Conservation (phyloP, 2,329 filamentous ascomycete species). For the Neonectria magnoliae region DNA sequence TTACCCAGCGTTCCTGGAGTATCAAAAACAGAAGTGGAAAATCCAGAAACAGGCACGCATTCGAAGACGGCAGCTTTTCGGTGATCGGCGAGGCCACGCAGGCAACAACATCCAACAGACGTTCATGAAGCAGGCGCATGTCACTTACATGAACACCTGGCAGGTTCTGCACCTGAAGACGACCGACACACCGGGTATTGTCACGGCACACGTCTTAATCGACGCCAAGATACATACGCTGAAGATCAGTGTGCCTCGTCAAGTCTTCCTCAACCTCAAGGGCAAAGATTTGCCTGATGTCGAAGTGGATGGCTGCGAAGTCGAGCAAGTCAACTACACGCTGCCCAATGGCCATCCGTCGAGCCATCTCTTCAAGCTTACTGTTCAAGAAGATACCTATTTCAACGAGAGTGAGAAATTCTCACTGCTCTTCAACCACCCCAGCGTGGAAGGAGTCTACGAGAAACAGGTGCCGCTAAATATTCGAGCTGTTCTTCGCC, state of each 20-base stretch:
- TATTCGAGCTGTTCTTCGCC: constrained; percentile 84
- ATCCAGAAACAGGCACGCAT: constrained; percentile 91
- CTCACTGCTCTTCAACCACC: constrained; percentile 84
- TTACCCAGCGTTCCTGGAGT: constrained; percentile 87
- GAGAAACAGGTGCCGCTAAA: constrained; percentile 92
- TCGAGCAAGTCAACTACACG: constrained; percentile 93
- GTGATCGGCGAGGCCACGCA: constrained; percentile 72
- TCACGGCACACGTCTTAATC: constrained; percentile 90
- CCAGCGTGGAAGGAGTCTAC: constrained; percentile 96
- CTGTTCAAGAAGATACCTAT: constrained; percentile 88
- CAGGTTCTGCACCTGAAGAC: constrained; percentile 88
- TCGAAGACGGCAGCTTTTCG: constrained; percentile 89
- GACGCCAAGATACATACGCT: constrained; percentile 90
- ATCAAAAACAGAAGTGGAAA: constrained; percentile 99
- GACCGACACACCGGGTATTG: constrained; percentile 85
- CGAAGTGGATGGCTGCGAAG: constrained; percentile 83
- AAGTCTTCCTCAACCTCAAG: constrained; percentile 92
- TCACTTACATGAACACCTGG: constrained; percentile 93
- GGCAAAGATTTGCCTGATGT: constrained; percentile 88
- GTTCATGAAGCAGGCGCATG: constrained; percentile 92
- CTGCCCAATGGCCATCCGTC: constrained; percentile 95
- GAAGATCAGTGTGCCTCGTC: constrained; percentile 88
- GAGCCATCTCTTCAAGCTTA: constrained; percentile 92
- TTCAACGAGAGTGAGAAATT: constrained; percentile 87
- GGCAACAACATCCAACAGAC: constrained; percentile 69